Base-by-base conservation (phyloP, 2,329 filamentous ascomycete genomes). In the Corynespora cassiicola region DNA sequence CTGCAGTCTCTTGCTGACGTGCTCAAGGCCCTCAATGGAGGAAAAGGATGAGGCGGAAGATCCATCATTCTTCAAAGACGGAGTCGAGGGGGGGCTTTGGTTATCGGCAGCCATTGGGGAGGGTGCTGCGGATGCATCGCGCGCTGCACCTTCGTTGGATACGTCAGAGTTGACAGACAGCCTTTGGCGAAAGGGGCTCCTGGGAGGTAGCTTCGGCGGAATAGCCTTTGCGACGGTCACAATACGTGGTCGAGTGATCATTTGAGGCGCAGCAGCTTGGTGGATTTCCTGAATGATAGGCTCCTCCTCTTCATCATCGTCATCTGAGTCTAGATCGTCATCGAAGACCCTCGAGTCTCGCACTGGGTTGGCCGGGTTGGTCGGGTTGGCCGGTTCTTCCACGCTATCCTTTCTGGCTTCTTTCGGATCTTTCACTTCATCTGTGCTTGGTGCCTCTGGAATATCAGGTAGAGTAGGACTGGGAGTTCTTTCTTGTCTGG, bases 211-310 rank as follows among this genome's bases (percentile, higher is more conserved):
- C 7, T 87, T 84, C 2, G 91, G 90, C 1, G 89, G 82, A 1
- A 85, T 70, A 22, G 90, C 81, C 70, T 92, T 95, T 9, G 88
- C 84, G 42, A 96, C 95, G 29, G 83, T 90, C 18, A 96, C 88
- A 33, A 96, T 75, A 33, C 86, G 86, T 16, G 90, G 88, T 59
- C 88, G 86, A 24, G 83, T 86, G 39, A 90, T 82, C 38, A 83
- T 78, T 36, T 86, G 82, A 2, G 86, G 82, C 2, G 80, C 78
- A 31, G 82, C 73, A 27, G 81, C 75, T 25, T 82, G 79, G 35
- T 82, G 79, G 6, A 88, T 79, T 55, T 88, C 84, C 43, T 84
- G 87, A 19, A 90, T 79, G 21, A 89, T 74, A 2, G 85, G 79
- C 55, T 87, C 84, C 49, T 88, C 76, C 17, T 73, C 71, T 5